A percentile compares a stretch with the other conserved stretches of the same genome.
Evolutionary conservation across 768 basidiomycete genomes (phyloP).

Genomic region (Sarcomyxa edulis): DNA sequence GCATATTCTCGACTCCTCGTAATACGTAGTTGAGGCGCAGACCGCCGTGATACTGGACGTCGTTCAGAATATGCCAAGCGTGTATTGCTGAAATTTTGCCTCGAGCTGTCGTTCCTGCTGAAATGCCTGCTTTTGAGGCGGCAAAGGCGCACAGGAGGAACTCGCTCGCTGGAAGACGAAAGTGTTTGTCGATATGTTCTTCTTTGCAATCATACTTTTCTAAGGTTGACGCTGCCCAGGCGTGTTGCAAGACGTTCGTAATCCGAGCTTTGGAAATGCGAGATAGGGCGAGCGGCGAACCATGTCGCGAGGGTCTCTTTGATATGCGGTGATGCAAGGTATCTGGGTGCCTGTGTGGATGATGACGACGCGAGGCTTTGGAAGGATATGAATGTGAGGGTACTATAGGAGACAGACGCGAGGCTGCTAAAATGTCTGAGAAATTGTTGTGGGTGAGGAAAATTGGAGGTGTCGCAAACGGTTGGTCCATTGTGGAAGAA

Average conservation of each 20-base stretch:
- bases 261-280: background rate
- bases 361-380: background rate
- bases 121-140: constrained; percentile 14
- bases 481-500: no score
- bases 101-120: constrained; percentile 13
- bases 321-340: background rate
- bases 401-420: no score
- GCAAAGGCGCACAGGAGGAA: constrained; percentile 23
- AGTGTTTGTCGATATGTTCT: constrained; percentile 8
- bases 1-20: constrained; percentile 16
- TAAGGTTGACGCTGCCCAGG: constrained; percentile 11
- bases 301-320: background rate
- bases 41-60: constrained; percentile 15
- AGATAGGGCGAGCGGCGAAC: constrained; percentile 1
- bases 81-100: constrained; percentile 20
- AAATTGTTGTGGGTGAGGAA: no score
- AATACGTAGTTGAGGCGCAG: constrained; percentile 16
- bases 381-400: background rate
- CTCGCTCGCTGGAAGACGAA: constrained; percentile 18
- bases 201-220: constrained; percentile 14
- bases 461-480: no score
- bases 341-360: background rate
- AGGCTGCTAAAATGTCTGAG: no score
- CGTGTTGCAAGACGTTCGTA: constrained; percentile 1
- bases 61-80: constrained; percentile 28